Evolutionary conservation across 306 rosid genomes (phyloP), one percentile per base, ranked within the genome.

Genomic region (Sechiopsis laciniata): DNA sequence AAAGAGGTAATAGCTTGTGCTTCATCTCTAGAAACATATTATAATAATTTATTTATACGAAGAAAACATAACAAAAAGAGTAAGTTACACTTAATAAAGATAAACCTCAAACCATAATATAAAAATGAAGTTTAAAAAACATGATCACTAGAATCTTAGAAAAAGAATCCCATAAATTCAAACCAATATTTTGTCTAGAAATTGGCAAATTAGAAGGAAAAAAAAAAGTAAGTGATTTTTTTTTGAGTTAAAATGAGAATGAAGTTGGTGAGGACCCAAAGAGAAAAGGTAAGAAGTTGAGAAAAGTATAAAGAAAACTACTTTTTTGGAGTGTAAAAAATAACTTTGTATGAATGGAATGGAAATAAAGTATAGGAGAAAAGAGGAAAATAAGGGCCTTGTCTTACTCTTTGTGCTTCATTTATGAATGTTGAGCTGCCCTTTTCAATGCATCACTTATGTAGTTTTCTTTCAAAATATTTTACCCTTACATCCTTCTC

Each of bases 321-420:
- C 57, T 48, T 45, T 51, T 68, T 20, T 20, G 40, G 1, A 68
- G 56, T 21, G 10, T 13, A 8, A 46, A 67, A 20, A 19, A 57
- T 32, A 19, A 2, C 10, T n/a, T 17, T 9, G 37, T 32, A 17
- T 48, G 55, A 58, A 7, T 57, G 48, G 7, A 15, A 63, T 6
- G 45, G 50, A 60, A 63, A 40, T 3, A 29, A 12, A 3, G 46
- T 16, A 16, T 26, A 19, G 8, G 24, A 19, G 24, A 21, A 4
- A 26, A 26, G 72, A 66, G 72, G 12, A 37, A 64, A 64, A 64
- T 64, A 15, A 37, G 26, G 72, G 54, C 17, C n/a, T 66, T 42
- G 72, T 66, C 72, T 66, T 0, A 17, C 55, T 42, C 17, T 19
- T 45, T 63, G 26, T 64, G 71, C 29, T 64, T 64, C 71, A 64